Conservation (phyloP, 768 basidiomycete species). For the Pleurotus djamor region DNA sequence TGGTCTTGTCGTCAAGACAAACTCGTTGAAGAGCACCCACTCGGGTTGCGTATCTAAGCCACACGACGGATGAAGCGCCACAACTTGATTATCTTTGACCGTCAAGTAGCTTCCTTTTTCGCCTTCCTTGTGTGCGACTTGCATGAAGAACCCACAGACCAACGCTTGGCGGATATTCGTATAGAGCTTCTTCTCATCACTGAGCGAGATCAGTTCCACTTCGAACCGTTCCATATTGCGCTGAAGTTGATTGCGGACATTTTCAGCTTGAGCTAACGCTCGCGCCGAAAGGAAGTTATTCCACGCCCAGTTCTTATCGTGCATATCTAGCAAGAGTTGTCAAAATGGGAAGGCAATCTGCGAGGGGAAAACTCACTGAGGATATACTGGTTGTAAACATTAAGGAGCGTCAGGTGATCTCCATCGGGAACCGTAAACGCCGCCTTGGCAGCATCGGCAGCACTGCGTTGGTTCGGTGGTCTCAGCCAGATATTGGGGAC, state of each 20-base stretch:
- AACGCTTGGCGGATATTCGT: slow-evolving; percentile 62
- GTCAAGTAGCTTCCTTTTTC: slow-evolving; percentile 87
- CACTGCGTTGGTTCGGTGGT: slow-evolving; percentile 82
- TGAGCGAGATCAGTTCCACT: slow-evolving; percentile 66
- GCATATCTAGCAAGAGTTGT: slow-evolving; percentile 44
- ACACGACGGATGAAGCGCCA: slow-evolving; percentile 82
- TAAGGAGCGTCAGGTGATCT: slow-evolving; percentile 91
- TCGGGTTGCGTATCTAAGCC: slow-evolving; percentile 86
- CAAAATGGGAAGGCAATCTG: not conserved
- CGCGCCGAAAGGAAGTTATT: slow-evolving; percentile 83
- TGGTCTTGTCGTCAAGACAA: slow-evolving; percentile 84
- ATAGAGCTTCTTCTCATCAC: slow-evolving; percentile 71
- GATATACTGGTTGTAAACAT: slow-evolving; percentile 92
- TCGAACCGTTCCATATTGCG: slow-evolving; percentile 92
- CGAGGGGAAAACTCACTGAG: slow-evolving; percentile 52
- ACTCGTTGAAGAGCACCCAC: slow-evolving; percentile 94
- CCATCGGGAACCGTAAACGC: slow-evolving; percentile 87
- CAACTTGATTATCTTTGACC: slow-evolving; percentile 91
- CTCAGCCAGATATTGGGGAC: slow-evolving; percentile 96
- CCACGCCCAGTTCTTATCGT: slow-evolving; percentile 91
- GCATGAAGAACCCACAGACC: slow-evolving; percentile 97
- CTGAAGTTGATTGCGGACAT: slow-evolving; percentile 86
- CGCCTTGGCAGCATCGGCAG: slow-evolving; percentile 92
- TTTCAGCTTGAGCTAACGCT: slow-evolving; percentile 88
- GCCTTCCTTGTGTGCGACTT: slow-evolving; percentile 92